These are phyloP conservation scores for Citrus sinensis DNA, from an alignment of 345 rosid genomes.

Conservation along the genomic window DNA sequence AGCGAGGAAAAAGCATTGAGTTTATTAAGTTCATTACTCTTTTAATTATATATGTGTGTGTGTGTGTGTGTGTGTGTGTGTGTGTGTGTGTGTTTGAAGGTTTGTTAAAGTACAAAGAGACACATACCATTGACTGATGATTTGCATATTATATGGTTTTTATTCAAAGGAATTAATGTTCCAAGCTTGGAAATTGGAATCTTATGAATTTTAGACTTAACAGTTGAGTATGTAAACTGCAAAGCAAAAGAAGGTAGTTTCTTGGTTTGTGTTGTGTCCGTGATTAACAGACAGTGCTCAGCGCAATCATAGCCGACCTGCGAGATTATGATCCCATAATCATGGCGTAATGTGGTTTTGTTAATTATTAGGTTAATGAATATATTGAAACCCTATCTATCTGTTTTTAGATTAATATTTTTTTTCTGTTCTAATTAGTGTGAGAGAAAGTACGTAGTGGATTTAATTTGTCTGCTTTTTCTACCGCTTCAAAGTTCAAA, in stretches of 20 bases:
- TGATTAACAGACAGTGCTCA: slow-evolving; percentile 45
- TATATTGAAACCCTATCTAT: not conserved
- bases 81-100: not conserved
- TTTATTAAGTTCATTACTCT: not conserved
- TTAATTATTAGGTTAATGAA: slow-evolving; percentile 11
- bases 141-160: not conserved
- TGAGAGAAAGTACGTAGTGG: slow-evolving; percentile 11
- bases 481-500: not conserved
- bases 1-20: slow-evolving; percentile 13
- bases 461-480: slow-evolving; percentile 20
- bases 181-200: slow-evolving; percentile 37
- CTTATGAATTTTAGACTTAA: not conserved
- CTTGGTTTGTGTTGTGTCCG: slow-evolving; percentile 55
- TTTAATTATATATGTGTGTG: not conserved
- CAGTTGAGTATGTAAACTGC: not conserved
- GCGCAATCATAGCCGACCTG: slow-evolving; percentile 75
- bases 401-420: not conserved
- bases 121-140: slow-evolving; percentile 24
- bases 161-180: slow-evolving; percentile 37
- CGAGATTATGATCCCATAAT: slow-evolving; percentile 58
- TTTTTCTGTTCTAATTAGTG: not conserved
- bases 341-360: slow-evolving; percentile 30
- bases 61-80: no score
- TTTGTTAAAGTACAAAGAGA: slow-evolving; percentile 29
- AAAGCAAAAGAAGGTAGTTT: slow-evolving; percentile 8